These are phyloP conservation scores for Boletus barrowsii DNA, from an alignment of 768 basidiomycete genomes.

Conservation along the genomic window DNA sequence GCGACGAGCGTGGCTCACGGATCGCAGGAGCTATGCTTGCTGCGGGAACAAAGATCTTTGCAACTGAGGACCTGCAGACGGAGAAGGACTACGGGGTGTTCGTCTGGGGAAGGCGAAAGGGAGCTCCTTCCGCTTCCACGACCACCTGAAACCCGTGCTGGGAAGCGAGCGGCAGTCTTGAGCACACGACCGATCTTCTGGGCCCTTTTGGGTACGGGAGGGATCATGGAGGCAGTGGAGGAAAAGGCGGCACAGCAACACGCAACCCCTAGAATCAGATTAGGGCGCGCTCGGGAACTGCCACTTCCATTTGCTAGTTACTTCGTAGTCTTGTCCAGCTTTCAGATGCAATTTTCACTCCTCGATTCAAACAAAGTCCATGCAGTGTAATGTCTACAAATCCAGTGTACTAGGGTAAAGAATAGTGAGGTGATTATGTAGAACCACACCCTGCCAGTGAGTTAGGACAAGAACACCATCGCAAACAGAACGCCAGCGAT, in stretches of 20 bases:
- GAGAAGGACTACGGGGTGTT: conserved; percentile 63
- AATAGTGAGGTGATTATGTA: neutral
- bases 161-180: conserved; percentile 56
- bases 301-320: neutral
- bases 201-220: conserved; percentile 39
- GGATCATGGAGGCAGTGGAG: conserved; percentile 19
- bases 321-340: too few relatives aligned
- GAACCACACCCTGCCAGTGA: neutral
- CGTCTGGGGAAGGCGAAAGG: conserved; percentile 51
- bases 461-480: conserved; percentile 34
- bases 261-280: conserved; percentile 15
- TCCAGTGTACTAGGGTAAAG: neutral
- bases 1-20: conserved; percentile 51
- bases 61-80: conserved; percentile 69
- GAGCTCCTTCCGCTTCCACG: conserved; percentile 36
- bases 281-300: neutral
- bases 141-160: conserved; percentile 43
- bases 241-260: conserved; percentile 12
- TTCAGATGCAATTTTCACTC: too few relatives aligned
- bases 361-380: neutral
- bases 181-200: conserved; percentile 59
- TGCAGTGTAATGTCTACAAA: neutral
- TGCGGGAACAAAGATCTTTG: conserved; percentile 57
- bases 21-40: conserved; percentile 69
- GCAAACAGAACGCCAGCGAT: conserved; percentile 34